Percentiles rank a stretch among this genome's conserved stretches.
Evolutionary conservation across 2,329 filamentous ascomycete genomes (phyloP).

Genomic region (Pestalotiopsis sp.): DNA sequence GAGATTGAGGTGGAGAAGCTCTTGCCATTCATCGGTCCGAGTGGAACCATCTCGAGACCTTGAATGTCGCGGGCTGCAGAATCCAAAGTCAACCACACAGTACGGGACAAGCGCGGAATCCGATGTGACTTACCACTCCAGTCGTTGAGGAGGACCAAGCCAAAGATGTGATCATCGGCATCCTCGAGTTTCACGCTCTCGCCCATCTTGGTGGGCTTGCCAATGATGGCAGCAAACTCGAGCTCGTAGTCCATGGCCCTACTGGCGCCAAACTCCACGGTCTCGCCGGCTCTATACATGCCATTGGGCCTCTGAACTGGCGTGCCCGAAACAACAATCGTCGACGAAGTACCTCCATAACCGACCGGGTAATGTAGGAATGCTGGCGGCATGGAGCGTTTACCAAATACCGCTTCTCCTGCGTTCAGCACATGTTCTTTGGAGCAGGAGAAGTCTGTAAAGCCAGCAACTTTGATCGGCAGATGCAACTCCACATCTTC

Average conservation of each 20-base stretch:
- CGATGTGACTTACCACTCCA: conserved; percentile 47
- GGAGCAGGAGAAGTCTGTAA: conserved; percentile 61
- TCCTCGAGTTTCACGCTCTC: conserved; percentile 44
- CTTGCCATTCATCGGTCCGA: conserved; percentile 65
- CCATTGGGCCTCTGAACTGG: conserved; percentile 27
- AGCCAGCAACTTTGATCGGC: conserved; percentile 58
- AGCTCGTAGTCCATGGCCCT: conserved; percentile 44
- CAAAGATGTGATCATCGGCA: conserved; percentile 63
- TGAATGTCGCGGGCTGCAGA: conserved; percentile 61
- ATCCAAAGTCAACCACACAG: neutral
- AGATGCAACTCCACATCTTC: conserved; percentile 51
- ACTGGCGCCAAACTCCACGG: conserved; percentile 27
- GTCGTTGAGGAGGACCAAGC: conserved; percentile 65
- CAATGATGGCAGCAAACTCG: conserved; percentile 48
- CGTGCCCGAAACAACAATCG: conserved; percentile 29
- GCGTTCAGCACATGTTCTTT: conserved; percentile 56
- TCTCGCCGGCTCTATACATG: conserved; percentile 20
- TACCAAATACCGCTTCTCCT: conserved; percentile 31
- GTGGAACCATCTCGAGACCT: conserved; percentile 60
- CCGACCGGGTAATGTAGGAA: conserved; percentile 23
- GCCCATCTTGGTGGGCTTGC: conserved; percentile 40
- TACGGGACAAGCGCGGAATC: neutral
- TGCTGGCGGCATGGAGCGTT: conserved; percentile 20
- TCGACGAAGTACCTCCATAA: conserved; percentile 23
- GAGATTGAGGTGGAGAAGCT: conserved; percentile 62